A percentile compares a stretch with the other conserved stretches of the same genome.
These are phyloP conservation scores for Scolecobasidium constrictum DNA, from an alignment of 2,329 filamentous ascomycete genomes.

Conservation along the genomic window DNA sequence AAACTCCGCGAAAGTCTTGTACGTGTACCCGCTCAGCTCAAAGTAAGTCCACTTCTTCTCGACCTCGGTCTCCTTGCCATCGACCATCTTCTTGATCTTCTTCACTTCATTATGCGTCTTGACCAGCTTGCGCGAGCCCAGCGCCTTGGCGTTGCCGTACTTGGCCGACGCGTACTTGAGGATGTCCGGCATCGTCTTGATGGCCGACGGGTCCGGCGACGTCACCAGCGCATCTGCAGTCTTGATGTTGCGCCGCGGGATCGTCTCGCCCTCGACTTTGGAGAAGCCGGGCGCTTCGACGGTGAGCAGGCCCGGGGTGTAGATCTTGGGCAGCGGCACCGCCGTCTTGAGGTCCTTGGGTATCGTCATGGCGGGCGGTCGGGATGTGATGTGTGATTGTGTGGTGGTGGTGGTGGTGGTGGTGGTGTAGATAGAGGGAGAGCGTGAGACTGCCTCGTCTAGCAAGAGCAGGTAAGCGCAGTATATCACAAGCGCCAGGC, in stretches of 20 bases:
- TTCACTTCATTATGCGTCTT: conserved; percentile 73
- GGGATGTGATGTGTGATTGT: not conserved
- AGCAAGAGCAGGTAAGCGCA: no score
- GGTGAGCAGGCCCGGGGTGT: conserved; percentile 62
- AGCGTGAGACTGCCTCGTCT: not conserved
- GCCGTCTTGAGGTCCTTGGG: conserved; percentile 34
- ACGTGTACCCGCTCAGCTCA: conserved; percentile 69
- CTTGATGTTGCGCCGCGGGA: conserved; percentile 63
- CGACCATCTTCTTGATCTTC: conserved; percentile 79
- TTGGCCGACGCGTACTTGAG: conserved; percentile 55
- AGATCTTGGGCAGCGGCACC: conserved; percentile 34
- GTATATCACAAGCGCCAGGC: no score
- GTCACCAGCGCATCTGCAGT: conserved; percentile 60
- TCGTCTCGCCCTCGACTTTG: conserved; percentile 69
- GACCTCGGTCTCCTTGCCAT: conserved; percentile 67
- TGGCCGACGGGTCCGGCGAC: conserved; percentile 50
- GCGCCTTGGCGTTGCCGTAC: conserved; percentile 40
- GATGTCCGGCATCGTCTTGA: conserved; percentile 71
- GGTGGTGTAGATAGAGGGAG: not conserved
- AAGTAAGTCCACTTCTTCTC: conserved; percentile 90
- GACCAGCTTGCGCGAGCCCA: conserved; percentile 62
- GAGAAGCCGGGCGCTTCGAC: conserved; percentile 59
- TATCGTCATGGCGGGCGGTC: conserved; percentile 12
- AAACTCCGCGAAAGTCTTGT: conserved; percentile 70
- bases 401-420: not conserved